A percentile compares a stretch with the other conserved stretches of the same genome.
Evolutionary conservation across 2,329 filamentous ascomycete species (phyloP).

Genomic region (Clonostachys chloroleuca): DNA sequence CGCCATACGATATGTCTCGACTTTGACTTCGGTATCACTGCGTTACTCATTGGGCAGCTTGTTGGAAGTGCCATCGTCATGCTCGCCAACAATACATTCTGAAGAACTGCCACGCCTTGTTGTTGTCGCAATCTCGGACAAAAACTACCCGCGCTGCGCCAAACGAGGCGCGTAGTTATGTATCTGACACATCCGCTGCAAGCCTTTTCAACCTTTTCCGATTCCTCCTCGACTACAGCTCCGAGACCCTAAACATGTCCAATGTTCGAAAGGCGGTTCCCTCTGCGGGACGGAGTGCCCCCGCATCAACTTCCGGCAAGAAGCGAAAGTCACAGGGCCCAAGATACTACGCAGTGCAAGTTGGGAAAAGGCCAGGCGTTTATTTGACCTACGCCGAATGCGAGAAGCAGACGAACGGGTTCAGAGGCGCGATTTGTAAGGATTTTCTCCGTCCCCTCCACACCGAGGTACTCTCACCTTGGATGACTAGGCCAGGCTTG

Average conservation of each 20-base stretch:
- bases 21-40: background rate
- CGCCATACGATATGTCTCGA: no score
- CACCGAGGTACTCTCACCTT: no score
- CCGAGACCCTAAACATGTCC: background rate
- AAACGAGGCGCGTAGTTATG: slow-evolving; percentile 1
- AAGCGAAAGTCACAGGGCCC: no score
- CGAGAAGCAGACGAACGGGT: slow-evolving; percentile 54
- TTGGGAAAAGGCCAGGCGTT: slow-evolving; percentile 54
- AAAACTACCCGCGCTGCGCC: background rate
- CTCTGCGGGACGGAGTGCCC: no score
- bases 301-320: no score
- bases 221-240: background rate
- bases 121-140: no score
- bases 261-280: no score
- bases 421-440: slow-evolving; percentile 64
- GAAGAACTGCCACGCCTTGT: background rate
- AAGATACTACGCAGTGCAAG: slow-evolving; percentile 62
- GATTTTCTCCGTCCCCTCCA: slow-evolving; percentile 10
- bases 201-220: background rate
- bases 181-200: background rate
- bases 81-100: background rate
- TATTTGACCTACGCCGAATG: slow-evolving; percentile 60
- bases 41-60: background rate
- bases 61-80: background rate
- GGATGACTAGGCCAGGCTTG: background rate